Evolutionary conservation across 257 asterid species (phyloP).

Genomic region (Lycium ferocissimum): DNA sequence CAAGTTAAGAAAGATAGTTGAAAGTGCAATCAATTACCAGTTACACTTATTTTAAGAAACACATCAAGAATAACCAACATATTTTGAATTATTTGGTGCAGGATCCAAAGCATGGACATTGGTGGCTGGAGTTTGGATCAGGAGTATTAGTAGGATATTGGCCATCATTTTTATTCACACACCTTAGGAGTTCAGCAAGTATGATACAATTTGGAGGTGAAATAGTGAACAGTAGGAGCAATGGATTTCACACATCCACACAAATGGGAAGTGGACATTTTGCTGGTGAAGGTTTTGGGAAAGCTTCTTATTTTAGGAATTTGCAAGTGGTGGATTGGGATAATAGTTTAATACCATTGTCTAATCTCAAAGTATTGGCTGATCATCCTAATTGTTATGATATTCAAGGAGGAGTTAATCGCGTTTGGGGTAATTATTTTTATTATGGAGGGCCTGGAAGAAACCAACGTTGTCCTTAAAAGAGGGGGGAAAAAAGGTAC

Average conservation of each 20-base stretch:
- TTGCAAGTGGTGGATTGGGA: constrained; percentile 62
- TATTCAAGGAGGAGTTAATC: constrained; percentile 53
- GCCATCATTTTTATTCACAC: constrained; percentile 58
- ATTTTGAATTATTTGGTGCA: neutral
- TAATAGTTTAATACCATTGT: constrained; percentile 52
- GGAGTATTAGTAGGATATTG: constrained; percentile 58
- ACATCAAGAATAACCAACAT: neutral
- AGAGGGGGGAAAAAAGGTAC: neutral
- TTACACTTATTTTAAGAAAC: neutral
- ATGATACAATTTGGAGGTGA: constrained; percentile 70
- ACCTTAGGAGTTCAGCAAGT: constrained; percentile 48
- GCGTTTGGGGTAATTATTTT: constrained; percentile 63
- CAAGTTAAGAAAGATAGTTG: neutral
- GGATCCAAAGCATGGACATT: constrained; percentile 66
- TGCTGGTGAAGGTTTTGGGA: constrained; percentile 57
- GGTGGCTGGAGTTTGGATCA: constrained; percentile 65
- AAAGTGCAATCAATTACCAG: neutral
- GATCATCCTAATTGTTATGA: constrained; percentile 60
- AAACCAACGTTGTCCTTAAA: constrained; percentile 54
- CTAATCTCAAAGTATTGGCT: constrained; percentile 51
- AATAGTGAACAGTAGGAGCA: constrained; percentile 44
- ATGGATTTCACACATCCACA: constrained; percentile 55
- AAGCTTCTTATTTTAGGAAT: constrained; percentile 60
- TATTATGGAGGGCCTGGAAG: constrained; percentile 68
- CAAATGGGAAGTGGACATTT: constrained; percentile 75